Base-by-base conservation (phyloP, 2,329 filamentous ascomycete genomes). In the Elsinoe necatrix region DNA sequence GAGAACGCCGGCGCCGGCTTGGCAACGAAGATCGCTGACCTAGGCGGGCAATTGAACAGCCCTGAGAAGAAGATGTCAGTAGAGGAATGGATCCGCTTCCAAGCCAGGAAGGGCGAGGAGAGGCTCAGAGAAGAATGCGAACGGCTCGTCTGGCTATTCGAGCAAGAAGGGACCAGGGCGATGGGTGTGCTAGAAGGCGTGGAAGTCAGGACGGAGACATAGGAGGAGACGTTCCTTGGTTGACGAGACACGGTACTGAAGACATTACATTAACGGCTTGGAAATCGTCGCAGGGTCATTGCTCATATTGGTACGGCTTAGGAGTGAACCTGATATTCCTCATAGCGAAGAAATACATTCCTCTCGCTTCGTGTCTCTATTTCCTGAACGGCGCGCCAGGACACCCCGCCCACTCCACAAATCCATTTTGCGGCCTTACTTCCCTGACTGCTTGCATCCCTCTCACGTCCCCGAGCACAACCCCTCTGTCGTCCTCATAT, bases 61-160 rank as follows among this genome's bases (percentile, higher is more conserved):
- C 81, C 84, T 0, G 93, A 97, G 74, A 90, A 86, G 75, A 77
- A 80, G 35, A 95, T 98, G 91, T 92, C 84, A 4, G 89, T 97
- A 0, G 89, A 95, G 69, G 84, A 96, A 70, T 98, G 92, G 89
- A 86, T 98, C 37, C 77, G 84, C 58, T 81, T 85, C 71, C 91
- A 93, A 63, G 93, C 93, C 0, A 79, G 80, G 59, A 77, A 85
- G 67, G 89, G 88, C 0, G 91, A 97, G 74, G 82, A 84, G 70
- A 85, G 83, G 68, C 75, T 98, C 56, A 85, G 85, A 66, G 74
- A 78, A 34, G 87, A 95, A 68, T 95, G 90, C 66, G 92, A 97
- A 74, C 75, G 82, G 23, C 81, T 95, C 70, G 89, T 98, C 4
- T 80, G 79, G 58, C 76, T 81, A 7, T 97, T 97, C 69, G 92